Evolutionary conservation across 1,284 basidiomycete species (phyloP).

Genomic region (Apiotrichum sp.): DNA sequence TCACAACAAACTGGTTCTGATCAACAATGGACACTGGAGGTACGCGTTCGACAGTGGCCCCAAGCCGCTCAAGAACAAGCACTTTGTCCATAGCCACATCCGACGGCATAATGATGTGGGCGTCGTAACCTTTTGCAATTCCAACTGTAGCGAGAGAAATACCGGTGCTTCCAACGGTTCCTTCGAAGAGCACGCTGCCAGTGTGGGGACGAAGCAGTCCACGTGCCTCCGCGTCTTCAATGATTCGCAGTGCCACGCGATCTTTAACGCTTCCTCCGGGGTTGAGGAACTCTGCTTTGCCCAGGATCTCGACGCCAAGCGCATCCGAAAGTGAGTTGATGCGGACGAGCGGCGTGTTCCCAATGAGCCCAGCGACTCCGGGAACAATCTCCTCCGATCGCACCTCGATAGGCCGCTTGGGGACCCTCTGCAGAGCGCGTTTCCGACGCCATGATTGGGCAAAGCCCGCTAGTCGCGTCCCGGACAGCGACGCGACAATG

Average conservation of each 20-base stretch:
- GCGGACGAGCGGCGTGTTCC: slow-evolving; percentile 90
- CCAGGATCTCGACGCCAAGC: slow-evolving; percentile 82
- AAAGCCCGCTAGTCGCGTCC: slow-evolving; percentile 55
- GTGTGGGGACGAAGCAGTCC: slow-evolving; percentile 80
- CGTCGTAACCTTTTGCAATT: slow-evolving; percentile 63
- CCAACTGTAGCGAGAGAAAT: slow-evolving; percentile 94
- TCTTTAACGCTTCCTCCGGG: slow-evolving; percentile 98
- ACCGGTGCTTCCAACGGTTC: slow-evolving; percentile 93
- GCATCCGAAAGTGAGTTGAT: slow-evolving; percentile 87
- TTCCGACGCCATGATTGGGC: slow-evolving; percentile 52
- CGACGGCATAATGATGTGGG: slow-evolving; percentile 80
- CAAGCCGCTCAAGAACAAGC: slow-evolving; percentile 72
- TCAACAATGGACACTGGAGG: slow-evolving; percentile 83
- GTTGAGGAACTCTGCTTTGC: slow-evolving; percentile 63
- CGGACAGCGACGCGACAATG: slow-evolving; percentile 62
- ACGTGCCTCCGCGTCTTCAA: slow-evolving; percentile 81
- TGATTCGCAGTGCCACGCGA: slow-evolving; percentile 85
- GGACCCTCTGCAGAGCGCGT: slow-evolving; percentile 43
- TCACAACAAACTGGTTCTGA: slow-evolving; percentile 73
- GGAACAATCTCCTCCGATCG: slow-evolving; percentile 62
- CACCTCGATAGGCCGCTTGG: slow-evolving; percentile 64
- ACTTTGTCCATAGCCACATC: slow-evolving; percentile 88
- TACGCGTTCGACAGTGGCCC: slow-evolving; percentile 78
- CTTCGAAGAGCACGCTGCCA: slow-evolving; percentile 92
- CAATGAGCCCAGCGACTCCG: slow-evolving; percentile 76